Evolutionary conservation across 2,329 filamentous ascomycete species (phyloP), one percentile per base, ranked within the genome.

Genomic region (Ramularia collo-cygni): DNA sequence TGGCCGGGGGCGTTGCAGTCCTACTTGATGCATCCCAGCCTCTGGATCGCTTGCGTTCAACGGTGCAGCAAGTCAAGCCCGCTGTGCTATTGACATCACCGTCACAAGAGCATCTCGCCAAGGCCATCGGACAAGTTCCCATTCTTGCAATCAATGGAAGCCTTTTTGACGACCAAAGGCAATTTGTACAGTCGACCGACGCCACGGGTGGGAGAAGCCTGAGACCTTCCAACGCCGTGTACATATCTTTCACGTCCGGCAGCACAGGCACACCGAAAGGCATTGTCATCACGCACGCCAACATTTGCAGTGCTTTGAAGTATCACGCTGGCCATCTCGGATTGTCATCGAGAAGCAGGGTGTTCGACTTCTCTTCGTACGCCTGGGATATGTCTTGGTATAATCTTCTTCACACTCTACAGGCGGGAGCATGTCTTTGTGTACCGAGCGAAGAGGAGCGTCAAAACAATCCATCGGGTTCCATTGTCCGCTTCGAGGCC

Each of bases 361-460:
- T 46, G 8, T 36, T 50, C 30, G 37, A 50, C n/a, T 50, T 47
- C 18, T 38, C 38, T n/a, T 42, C 44, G 2, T 32, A 37, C 17
- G 38, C 41, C 9, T 50, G 44, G 28, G 44, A 50, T 27, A 42
- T 13, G 7, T 30, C 8, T 13, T 10, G 8, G 8, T 9, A 6
- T n/a, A 13, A 30, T 13, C 8, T 30, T 8, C 28, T 30, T 12
- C 7, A n/a, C 3, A 30, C 28, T 12, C 28, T 29, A 2, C 33
- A 42, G 40, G 30, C 35, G 46, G 19, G 48, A 43, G 35, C 18
- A 41, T 33, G 24, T 42, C 51, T 26, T 29, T 48, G n/a, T 15
- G 4, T 14, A 46, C 48, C 8, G 29, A 40, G 8, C 14, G 8
- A 73, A 0, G 58, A 66, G 1, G 72, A 78, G 31, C 65, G 73